A percentile compares a stretch with the other conserved stretches of the same genome.
Conservation (phyloP, 139 green algal species). For the Trebouxia sp. region DNA sequence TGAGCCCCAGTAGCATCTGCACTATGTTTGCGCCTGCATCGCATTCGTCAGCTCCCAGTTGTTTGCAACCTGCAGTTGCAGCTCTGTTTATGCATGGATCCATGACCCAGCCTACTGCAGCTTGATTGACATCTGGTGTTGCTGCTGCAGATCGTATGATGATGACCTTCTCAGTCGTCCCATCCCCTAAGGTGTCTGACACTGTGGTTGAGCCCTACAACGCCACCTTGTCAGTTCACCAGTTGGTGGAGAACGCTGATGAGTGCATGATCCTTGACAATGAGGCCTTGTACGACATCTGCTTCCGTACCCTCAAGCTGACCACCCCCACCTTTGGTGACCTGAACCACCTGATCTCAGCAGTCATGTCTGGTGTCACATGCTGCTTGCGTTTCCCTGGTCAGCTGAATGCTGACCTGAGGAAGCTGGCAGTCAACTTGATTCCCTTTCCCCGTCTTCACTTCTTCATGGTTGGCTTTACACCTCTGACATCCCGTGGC, state of each 20-base stretch:
- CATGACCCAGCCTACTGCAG: too few relatives aligned
- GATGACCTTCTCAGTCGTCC: slow-evolving; percentile 64
- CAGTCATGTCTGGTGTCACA: slow-evolving; percentile 89
- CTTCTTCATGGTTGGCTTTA: slow-evolving; percentile 98
- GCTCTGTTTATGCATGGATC: too few relatives aligned
- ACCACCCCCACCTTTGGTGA: slow-evolving; percentile 93
- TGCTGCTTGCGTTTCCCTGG: slow-evolving; percentile 94
- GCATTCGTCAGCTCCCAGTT: too few relatives aligned
- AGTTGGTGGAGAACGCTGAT: slow-evolving; percentile 95
- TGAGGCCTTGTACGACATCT: slow-evolving; percentile 96
- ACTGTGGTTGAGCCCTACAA: slow-evolving; percentile 92
- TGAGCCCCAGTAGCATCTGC: too few relatives aligned
- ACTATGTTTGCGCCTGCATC: too few relatives aligned
- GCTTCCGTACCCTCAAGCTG: slow-evolving; percentile 98
- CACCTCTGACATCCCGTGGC: slow-evolving; percentile 87
- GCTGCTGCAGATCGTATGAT: slow-evolving; percentile 31
- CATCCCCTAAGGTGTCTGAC: slow-evolving; percentile 83
- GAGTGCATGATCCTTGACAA: slow-evolving; percentile 90
- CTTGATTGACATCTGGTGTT: background rate
- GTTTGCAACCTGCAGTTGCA: too few relatives aligned
- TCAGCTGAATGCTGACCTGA: slow-evolving; percentile 91
- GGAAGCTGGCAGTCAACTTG: slow-evolving; percentile 93
- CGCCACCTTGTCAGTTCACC: slow-evolving; percentile 85
- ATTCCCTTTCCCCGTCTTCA: slow-evolving; percentile 95
- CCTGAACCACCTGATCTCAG: slow-evolving; percentile 95